Percentiles rank a stretch among this genome's conserved stretches.
Evolutionary conservation across 306 rosid genomes (phyloP).

Genomic region (Bauhinia variegata): DNA sequence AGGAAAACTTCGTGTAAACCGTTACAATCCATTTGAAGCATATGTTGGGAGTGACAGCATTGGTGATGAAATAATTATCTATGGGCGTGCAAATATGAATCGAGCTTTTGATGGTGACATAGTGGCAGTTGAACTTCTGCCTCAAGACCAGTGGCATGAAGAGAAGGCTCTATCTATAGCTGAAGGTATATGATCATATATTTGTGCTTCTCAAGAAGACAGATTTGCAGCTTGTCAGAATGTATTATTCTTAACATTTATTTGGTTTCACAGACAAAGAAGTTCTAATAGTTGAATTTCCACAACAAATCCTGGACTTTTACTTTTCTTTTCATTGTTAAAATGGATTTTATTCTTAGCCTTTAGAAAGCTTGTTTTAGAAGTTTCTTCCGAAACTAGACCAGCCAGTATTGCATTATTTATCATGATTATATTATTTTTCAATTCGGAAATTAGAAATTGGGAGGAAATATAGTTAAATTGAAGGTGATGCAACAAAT

Average conservation of each 20-base stretch:
- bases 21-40: constrained; percentile 95
- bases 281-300: not conserved
- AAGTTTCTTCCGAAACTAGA: not conserved
- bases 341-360: not conserved
- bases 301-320: constrained; percentile 6
- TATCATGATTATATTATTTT: too few relatives aligned
- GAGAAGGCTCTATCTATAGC: constrained; percentile 72
- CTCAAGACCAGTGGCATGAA: constrained; percentile 88
- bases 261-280: constrained; percentile 19
- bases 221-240: constrained; percentile 21
- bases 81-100: constrained; percentile 92
- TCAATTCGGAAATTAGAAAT: too few relatives aligned
- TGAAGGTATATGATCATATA: constrained; percentile 61
- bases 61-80: constrained; percentile 84
- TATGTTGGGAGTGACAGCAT: constrained; percentile 97
- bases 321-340: not conserved
- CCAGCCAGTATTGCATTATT: too few relatives aligned
- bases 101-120: constrained; percentile 95
- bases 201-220: not conserved
- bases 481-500: not conserved
- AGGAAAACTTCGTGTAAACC: constrained; percentile 96
- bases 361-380: not conserved
- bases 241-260: constrained; percentile 17
- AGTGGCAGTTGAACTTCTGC: constrained; percentile 91
- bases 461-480: not conserved